Evolutionary conservation across 176 grass and related monocot genomes (phyloP).

Genomic region (Secale cereale): DNA sequence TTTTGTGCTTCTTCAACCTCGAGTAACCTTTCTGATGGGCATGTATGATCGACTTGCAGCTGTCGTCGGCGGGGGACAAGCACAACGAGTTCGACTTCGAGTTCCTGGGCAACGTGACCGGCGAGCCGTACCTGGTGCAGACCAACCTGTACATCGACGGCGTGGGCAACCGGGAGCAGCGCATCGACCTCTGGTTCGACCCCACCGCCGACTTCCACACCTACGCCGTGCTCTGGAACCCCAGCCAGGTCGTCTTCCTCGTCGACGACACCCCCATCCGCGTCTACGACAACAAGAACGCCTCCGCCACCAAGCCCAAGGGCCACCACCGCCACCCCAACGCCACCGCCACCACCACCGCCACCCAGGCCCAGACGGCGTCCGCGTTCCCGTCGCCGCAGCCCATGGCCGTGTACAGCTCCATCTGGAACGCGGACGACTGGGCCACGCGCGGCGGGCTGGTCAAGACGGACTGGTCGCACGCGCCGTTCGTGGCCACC

Average conservation of each 20-base stretch:
- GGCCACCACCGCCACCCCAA: constrained; percentile 18
- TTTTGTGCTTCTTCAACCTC: neutral
- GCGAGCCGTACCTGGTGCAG: constrained; percentile 93
- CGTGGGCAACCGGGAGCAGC: constrained; percentile 84
- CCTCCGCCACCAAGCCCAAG: neutral
- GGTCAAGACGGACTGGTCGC: constrained; percentile 97
- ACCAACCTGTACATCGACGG: constrained; percentile 98
- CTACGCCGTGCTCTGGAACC: constrained; percentile 88
- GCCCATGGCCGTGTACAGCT: constrained; percentile 94
- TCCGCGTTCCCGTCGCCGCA: constrained; percentile 59
- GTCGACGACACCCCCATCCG: constrained; percentile 92
- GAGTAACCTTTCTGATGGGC: neutral
- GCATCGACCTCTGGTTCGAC: constrained; percentile 98
- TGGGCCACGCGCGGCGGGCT: constrained; percentile 96
- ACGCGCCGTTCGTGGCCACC: constrained; percentile 81
- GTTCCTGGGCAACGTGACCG: constrained; percentile 84
- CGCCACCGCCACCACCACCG: accelerated
- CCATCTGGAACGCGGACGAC: constrained; percentile 98
- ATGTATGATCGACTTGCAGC: neutral
- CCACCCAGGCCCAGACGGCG: neutral
- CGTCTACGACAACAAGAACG: constrained; percentile 64
- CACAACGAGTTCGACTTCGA: constrained; percentile 99
- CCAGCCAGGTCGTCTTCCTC: constrained; percentile 89
- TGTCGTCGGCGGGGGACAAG: constrained; percentile 66
- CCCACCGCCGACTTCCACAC: constrained; percentile 76